Percentiles rank a stretch among this genome's conserved stretches.
These are phyloP conservation scores for Puccinia coronata DNA, from an alignment of 1,284 basidiomycete species.

Conservation along the genomic window DNA sequence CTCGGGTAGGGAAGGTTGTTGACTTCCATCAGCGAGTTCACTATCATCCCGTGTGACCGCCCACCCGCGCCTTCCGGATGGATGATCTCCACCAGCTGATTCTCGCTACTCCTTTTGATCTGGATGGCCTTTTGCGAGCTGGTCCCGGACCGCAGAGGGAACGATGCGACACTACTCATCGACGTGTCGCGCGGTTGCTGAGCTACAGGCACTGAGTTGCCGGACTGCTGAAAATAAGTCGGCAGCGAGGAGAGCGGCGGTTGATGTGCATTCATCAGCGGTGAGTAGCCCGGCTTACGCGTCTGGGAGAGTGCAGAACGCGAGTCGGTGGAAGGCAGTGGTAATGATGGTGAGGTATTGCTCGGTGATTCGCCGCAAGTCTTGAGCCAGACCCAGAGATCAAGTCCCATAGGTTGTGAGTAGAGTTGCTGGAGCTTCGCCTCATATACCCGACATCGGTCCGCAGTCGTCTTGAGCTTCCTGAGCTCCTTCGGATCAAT, in stretches of 20 bases:
- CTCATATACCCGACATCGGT: slow-evolving; percentile 32
- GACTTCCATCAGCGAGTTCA: slow-evolving; percentile 40
- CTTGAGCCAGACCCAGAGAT: slow-evolving; percentile 46
- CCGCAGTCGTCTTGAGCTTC: slow-evolving; percentile 19
- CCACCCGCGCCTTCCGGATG: background rate
- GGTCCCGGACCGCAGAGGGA: slow-evolving; percentile 15
- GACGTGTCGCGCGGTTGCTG: slow-evolving; percentile 25
- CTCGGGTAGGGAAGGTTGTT: slow-evolving; percentile 30
- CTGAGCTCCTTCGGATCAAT: slow-evolving; percentile 30
- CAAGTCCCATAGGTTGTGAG: slow-evolving; percentile 19
- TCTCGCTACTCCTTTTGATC: slow-evolving; percentile 3
- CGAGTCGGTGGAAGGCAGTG: background rate
- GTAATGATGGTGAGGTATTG: background rate
- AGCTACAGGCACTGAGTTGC: background rate
- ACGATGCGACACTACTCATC: slow-evolving; percentile 26
- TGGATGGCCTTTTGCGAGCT: slow-evolving; percentile 34
- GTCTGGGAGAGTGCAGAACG: background rate
- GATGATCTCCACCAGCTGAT: slow-evolving; percentile 23
- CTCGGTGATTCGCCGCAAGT: background rate
- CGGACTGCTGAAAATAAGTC: background rate
- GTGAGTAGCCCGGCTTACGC: slow-evolving; percentile 4
- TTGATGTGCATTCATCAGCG: background rate
- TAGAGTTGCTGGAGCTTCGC: slow-evolving; percentile 22
- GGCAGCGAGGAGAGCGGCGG: slow-evolving; percentile 24
- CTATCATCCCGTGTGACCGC: background rate